These are phyloP conservation scores for Phytophthora sp. DNA, from an alignment of 352 stramenopile species.

Conservation along the genomic window DNA sequence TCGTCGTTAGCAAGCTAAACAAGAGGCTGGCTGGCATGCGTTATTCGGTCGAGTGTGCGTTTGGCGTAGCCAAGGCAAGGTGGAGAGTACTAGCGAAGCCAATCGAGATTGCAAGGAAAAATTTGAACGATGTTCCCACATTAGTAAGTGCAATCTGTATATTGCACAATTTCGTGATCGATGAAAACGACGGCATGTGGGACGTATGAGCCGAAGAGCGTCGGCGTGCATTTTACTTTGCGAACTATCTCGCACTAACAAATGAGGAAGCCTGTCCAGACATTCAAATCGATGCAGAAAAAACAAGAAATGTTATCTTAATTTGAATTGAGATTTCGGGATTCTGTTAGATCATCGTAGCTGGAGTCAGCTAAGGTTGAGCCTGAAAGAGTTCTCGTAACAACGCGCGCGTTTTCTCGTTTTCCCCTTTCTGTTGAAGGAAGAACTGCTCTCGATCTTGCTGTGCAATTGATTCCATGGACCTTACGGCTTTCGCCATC, in stretches of 20 bases:
- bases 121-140: background rate
- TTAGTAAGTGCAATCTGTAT: background rate
- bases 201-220: background rate
- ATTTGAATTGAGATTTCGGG: background rate
- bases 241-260: background rate
- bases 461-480: background rate
- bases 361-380: background rate
- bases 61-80: background rate
- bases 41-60: background rate
- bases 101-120: background rate
- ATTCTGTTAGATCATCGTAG: background rate
- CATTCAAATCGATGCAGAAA: background rate
- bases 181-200: background rate
- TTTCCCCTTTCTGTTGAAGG: background rate
- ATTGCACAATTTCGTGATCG: conserved; percentile 1
- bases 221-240: background rate
- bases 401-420: background rate
- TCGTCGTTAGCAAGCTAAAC: background rate
- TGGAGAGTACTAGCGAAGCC: background rate
- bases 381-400: background rate
- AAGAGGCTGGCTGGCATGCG: background rate
- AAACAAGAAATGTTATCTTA: background rate
- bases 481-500: background rate
- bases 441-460: background rate
- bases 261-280: background rate